A percentile compares a stretch with the other conserved stretches of the same genome.
Evolutionary conservation across 148 eudicot species (phyloP).

Genomic region (Persicaria maculosa): DNA sequence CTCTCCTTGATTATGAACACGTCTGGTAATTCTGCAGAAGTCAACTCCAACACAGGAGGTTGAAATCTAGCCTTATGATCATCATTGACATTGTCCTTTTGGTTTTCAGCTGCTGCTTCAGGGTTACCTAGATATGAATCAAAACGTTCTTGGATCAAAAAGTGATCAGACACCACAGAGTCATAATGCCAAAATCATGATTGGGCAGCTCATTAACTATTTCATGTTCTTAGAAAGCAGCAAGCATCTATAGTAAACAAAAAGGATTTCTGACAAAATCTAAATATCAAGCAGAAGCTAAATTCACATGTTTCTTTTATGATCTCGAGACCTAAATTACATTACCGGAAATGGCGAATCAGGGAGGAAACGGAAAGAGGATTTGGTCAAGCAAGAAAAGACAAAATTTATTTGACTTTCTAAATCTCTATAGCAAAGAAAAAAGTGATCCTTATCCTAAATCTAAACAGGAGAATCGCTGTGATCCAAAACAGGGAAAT

Average conservation of each 20-base stretch:
- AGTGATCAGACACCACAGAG: neutral
- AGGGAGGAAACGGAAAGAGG: neutral
- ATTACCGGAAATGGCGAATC: neutral
- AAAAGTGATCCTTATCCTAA: neutral
- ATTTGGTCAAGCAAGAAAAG: neutral
- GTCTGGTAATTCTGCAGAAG: slow-evolving; percentile 36
- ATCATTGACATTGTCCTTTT: slow-evolving; percentile 10
- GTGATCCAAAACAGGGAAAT: neutral
- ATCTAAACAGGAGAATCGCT: neutral
- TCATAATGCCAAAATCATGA: neutral
- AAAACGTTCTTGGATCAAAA: neutral
- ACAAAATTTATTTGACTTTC: neutral
- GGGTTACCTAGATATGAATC: slow-evolving; percentile 30
- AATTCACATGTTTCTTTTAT: neutral
- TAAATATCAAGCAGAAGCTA: neutral
- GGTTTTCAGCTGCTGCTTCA: slow-evolving; percentile 27
- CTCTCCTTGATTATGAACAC: slow-evolving; percentile 62
- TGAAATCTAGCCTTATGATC: slow-evolving; percentile 32
- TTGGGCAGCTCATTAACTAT: neutral
- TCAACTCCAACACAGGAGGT: slow-evolving; percentile 22
- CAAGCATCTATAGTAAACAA: neutral
- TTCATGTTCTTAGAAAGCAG: neutral
- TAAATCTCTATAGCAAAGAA: neutral
- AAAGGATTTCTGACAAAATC: too few relatives aligned
- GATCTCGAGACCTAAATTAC: neutral